Conservation (phyloP, 116 monocot species). For the Thalassia testudinum region DNA sequence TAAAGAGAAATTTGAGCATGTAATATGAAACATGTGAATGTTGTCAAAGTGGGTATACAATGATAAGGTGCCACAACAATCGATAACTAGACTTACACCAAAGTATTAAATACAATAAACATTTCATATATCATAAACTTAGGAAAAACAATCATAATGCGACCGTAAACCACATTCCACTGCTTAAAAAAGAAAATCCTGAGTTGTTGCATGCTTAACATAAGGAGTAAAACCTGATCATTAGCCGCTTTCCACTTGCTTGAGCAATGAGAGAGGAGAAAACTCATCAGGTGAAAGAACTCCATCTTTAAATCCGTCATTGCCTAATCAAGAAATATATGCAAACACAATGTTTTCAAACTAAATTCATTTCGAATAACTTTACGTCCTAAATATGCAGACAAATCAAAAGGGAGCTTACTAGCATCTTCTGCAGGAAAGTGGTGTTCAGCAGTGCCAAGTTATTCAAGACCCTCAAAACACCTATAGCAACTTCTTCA, state of each 20-base stretch:
- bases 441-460: slow-evolving; percentile 61
- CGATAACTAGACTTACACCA: too few species aligned
- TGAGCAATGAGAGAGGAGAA: slow-evolving; percentile 85
- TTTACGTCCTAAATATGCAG: background rate
- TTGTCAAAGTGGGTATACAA: too few species aligned
- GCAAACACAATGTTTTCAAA: background rate
- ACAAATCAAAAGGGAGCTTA: slow-evolving; percentile 11
- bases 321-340: slow-evolving; percentile 22
- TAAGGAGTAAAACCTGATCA: slow-evolving; percentile 53
- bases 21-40: too few species aligned
- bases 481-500: slow-evolving; percentile 93
- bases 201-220: too few species aligned
- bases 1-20: too few species aligned
- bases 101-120: too few species aligned
- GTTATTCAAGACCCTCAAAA: slow-evolving; percentile 89
- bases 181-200: too few species aligned
- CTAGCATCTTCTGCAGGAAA: slow-evolving; percentile 81
- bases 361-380: background rate
- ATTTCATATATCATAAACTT: too few species aligned
- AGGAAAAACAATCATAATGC: too few species aligned
- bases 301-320: slow-evolving; percentile 94
- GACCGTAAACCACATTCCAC: too few species aligned
- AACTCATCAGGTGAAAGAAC: slow-evolving; percentile 94
- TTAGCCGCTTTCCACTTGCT: slow-evolving; percentile 76
- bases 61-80: too few species aligned